phyloP scores from a whole-genome alignment of 176 grass and related monocot species.

The Lolium rigidum region DNA sequence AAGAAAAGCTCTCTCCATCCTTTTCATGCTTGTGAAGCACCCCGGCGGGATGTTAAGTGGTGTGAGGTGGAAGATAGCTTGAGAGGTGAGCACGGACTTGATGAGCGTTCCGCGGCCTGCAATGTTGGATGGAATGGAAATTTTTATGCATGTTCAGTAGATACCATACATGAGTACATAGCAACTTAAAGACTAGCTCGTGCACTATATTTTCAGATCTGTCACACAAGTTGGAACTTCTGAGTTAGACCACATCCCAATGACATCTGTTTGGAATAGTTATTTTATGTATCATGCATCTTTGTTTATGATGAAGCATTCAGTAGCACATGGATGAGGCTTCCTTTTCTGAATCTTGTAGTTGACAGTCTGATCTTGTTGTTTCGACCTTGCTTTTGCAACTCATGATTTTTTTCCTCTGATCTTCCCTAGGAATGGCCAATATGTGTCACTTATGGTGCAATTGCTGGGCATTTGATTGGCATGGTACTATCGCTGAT shows the following conservation, averaged over 20 bases:
- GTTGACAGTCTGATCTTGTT: background rate
- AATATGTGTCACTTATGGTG: conserved; percentile 80
- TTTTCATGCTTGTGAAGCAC: too few species aligned
- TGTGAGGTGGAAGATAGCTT: too few species aligned
- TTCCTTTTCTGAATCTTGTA: background rate
- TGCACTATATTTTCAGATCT: background rate
- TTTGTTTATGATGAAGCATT: background rate
- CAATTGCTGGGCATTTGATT: conserved; percentile 68
- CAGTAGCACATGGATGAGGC: background rate
- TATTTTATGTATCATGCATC: background rate
- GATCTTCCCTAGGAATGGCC: conserved; percentile 76
- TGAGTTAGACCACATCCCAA: background rate
- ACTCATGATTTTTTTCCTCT: background rate
- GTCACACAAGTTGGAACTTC: background rate
- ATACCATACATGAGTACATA: background rate
- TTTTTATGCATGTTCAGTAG: conserved; percentile 14
- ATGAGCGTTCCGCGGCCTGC: too few species aligned
- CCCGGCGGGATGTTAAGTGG: too few species aligned
- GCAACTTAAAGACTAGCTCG: background rate
- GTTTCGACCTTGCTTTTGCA: background rate
- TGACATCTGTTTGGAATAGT: background rate
- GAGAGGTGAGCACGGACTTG: too few species aligned
- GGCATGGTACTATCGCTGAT: conserved; percentile 55
- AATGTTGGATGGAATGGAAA: too few species aligned
- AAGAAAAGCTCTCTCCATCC: too few species aligned